Evolutionary conservation across 345 rosid species (phyloP), one percentile per base, ranked within the genome.

Genomic region (Euphorbia peplus): DNA sequence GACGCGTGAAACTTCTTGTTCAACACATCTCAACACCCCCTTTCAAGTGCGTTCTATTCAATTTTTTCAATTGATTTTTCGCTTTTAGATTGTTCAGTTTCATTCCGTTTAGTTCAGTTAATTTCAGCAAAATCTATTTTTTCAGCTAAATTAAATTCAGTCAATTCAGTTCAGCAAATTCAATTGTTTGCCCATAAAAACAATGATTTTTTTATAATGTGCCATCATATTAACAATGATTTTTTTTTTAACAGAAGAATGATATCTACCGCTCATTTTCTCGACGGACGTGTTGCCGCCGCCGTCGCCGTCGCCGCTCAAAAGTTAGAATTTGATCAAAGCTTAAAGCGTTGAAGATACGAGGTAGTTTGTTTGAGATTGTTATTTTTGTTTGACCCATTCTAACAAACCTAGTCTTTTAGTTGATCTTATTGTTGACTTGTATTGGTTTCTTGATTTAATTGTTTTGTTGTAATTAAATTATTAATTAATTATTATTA

Each of bases 11-110:
- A 65, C 63, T 59, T 51, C 60, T 21, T 32, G 37, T 32, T 32
- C 37, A 32, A 39, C 79, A 39, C 83, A 79, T 81, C 79, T 75
- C 68, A 64, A 18, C 25, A 42, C 73, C 64, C 18, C 21, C 5
- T 32, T 41, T 18, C 32, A 26, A 60, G 53, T 50, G 7, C 28
- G 28, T 19, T 54, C n/a, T 29, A n/a, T 47, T 54, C n/a, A n/a
- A 4, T 32, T n/a, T 28, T 19, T 67, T 21, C 44, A 16, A 28
- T 59, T 28, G 58, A 53, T 21, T 58, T 13, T 21, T 22, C 1
- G 18, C 8, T 4, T 66, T 26, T 52, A 48, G 19, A 48, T n/a
- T n/a, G n/a, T n/a, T n/a, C n/a, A n/a, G n/a, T n/a, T n/a, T n/a
- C n/a, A n/a, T n/a, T n/a, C n/a, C n/a, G n/a, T n/a, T n/a, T n/a